phyloP scores from a whole-genome alignment of 1,139 yeast species.

The Meyerozyma guilliermondii region DNA sequence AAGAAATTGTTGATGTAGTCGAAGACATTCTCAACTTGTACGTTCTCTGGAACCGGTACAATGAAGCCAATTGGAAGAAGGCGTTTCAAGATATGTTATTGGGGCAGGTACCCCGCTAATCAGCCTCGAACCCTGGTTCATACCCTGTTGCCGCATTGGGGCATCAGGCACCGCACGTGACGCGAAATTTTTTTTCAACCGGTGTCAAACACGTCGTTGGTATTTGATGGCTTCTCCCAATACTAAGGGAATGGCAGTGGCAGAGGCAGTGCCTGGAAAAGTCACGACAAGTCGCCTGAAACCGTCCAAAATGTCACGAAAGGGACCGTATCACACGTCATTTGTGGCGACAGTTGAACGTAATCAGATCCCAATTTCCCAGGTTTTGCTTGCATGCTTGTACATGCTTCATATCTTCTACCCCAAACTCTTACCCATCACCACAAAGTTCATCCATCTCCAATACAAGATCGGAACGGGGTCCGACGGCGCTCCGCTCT shows the following conservation, averaged over 20 bases:
- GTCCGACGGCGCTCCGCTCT: constrained; percentile 21
- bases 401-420: constrained; percentile 22
- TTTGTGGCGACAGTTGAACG: constrained; percentile 29
- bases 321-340: constrained; percentile 13
- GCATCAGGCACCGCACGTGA: neutral
- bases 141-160: neutral
- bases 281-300: no score
- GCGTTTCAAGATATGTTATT: constrained; percentile 37
- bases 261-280: neutral
- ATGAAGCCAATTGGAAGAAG: constrained; percentile 48
- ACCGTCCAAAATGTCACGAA: neutral
- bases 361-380: constrained; percentile 35
- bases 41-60: constrained; percentile 80
- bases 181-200: neutral
- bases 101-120: neutral
- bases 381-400: constrained; percentile 23
- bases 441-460: constrained; percentile 43
- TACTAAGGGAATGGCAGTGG: neutral
- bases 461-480: constrained; percentile 38
- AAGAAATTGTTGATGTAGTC: constrained; percentile 71
- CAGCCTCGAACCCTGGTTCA: neutral
- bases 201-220: no score
- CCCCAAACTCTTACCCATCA: constrained; percentile 19
- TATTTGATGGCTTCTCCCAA: neutral
- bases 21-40: constrained; percentile 78